Evolutionary conservation across 306 rosid species (phyloP).

Genomic region (Mimosa pudica): DNA sequence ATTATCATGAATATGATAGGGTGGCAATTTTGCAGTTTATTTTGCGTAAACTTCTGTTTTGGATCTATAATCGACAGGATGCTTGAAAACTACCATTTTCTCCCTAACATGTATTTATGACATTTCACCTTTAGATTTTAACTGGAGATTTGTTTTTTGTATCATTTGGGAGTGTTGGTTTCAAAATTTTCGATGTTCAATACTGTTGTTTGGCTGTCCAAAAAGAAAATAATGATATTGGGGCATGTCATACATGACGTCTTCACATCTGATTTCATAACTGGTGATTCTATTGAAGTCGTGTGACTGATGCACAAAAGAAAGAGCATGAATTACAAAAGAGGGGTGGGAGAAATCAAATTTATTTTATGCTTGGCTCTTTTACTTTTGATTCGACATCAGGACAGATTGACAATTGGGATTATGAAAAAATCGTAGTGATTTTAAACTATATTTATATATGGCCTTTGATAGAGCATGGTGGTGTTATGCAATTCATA

Average conservation of each 20-base stretch:
- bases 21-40: neutral
- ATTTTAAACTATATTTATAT: neutral
- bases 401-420: neutral
- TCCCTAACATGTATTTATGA: neutral
- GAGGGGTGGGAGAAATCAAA: neutral
- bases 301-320: neutral
- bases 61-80: neutral
- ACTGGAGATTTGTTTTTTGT: neutral
- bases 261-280: slow-evolving; percentile 8
- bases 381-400: neutral
- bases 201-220: neutral
- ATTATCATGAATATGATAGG: neutral
- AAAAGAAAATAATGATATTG: neutral
- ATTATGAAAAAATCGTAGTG: neutral
- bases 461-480: no score
- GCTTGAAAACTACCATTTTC: neutral
- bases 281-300: neutral
- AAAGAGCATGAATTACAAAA: neutral
- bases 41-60: neutral
- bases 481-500: no score
- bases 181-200: neutral
- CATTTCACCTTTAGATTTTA: slow-evolving; percentile 2
- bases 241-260: neutral
- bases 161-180: neutral
- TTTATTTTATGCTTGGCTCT: neutral